Conservation (phyloP, 768 basidiomycete genomes). For the Lactarius trivialis region DNA sequence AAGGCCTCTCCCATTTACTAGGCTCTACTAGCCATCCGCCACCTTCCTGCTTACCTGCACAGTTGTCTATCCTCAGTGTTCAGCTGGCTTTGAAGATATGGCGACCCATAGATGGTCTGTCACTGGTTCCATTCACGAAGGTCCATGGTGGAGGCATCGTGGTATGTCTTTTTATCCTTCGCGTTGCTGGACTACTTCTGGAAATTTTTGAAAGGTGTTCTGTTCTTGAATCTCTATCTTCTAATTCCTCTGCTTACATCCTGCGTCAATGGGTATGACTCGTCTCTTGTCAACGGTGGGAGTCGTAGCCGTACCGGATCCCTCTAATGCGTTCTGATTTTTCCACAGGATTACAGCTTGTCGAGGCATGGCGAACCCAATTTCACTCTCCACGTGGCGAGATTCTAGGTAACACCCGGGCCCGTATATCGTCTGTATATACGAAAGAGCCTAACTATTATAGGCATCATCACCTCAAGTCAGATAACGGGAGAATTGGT, state of each 20-base stretch:
- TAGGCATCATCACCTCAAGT: constrained; percentile 60
- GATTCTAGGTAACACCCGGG: constrained; percentile 37
- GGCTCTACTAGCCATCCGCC: background rate
- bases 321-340: background rate
- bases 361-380: constrained; percentile 55
- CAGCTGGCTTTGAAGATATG: constrained; percentile 17
- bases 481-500: constrained; percentile 52
- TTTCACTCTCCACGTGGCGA: constrained; percentile 48
- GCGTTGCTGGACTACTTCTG: background rate
- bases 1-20: background rate
- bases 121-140: constrained; percentile 52
- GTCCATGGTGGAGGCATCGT: constrained; percentile 56
- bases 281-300: constrained; percentile 55
- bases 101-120: constrained; percentile 45
- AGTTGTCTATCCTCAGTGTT: background rate
- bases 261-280: constrained; percentile 60
- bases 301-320: background rate
- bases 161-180: constrained; percentile 33
- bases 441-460: background rate
- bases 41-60: background rate
- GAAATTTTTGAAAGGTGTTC: constrained; percentile 38
- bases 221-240: constrained; percentile 52
- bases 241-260: constrained; percentile 60
- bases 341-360: constrained; percentile 53
- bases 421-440: background rate